Conservation (phyloP, 441 rosid species). For the Oxalis stricta region DNA sequence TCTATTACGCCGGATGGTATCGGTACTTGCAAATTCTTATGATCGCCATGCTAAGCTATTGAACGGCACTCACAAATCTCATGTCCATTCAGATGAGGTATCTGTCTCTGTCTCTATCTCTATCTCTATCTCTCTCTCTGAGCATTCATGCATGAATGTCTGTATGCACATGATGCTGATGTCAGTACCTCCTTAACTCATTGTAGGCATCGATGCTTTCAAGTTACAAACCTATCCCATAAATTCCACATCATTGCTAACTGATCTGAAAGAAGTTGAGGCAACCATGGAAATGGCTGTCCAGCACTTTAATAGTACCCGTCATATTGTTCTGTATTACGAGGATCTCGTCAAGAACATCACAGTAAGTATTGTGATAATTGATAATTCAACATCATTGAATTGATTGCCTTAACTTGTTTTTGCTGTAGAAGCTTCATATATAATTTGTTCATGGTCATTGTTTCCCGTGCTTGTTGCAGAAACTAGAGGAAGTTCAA, state of each 20-base stretch:
- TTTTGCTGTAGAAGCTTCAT: background rate
- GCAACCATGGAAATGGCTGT: constrained; percentile 36
- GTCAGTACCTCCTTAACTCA: constrained; percentile 10
- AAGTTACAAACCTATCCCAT: constrained; percentile 59
- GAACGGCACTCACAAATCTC: constrained; percentile 95
- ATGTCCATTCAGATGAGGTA: constrained; percentile 96
- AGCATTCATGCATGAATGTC: background rate
- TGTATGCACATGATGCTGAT: constrained; percentile 3
- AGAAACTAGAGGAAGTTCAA: constrained; percentile 63
- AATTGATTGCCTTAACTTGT: background rate
- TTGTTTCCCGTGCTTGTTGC: constrained; percentile 17
- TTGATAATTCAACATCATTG: too few species aligned
- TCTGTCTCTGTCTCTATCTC: background rate
- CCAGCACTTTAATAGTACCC: constrained; percentile 53
- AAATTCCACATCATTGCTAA: constrained; percentile 48
- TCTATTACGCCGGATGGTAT: constrained; percentile 72
- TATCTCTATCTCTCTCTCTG: background rate
- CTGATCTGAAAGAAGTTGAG: constrained; percentile 47
- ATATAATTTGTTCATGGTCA: background rate
- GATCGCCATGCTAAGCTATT: constrained; percentile 75
- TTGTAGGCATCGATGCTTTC: constrained; percentile 61
- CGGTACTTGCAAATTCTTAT: constrained; percentile 70
- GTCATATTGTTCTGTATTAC: constrained; percentile 64
- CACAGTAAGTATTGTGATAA: constrained; percentile 28
- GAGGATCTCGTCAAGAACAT: constrained; percentile 62